Conservation (phyloP, 2,329 filamentous ascomycete genomes). For the Aspergillus pseudoviridinutans region DNA sequence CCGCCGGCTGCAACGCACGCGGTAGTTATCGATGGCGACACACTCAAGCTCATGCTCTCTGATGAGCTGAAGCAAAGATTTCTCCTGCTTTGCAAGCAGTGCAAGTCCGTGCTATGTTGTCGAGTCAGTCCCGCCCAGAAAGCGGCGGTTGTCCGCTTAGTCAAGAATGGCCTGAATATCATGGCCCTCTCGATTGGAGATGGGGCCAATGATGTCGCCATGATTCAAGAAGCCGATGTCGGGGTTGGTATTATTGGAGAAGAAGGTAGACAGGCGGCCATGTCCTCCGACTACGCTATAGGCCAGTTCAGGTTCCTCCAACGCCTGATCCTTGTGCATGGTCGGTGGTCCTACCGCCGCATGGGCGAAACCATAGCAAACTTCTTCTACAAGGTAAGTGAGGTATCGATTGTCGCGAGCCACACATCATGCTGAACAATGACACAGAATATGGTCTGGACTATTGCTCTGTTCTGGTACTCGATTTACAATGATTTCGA, state of each 20-base stretch:
- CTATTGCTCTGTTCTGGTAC: slow-evolving; percentile 94
- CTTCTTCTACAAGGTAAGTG: slow-evolving; percentile 88
- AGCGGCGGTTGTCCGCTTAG: slow-evolving; percentile 92
- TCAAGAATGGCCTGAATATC: slow-evolving; percentile 90
- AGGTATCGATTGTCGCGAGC: not conserved
- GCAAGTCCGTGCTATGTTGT: slow-evolving; percentile 93
- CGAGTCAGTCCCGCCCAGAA: slow-evolving; percentile 96
- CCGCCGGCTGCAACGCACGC: slow-evolving; percentile 85
- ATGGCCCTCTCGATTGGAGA: slow-evolving; percentile 94
- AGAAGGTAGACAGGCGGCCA: slow-evolving; percentile 86
- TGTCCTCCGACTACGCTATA: slow-evolving; percentile 95
- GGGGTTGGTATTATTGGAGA: slow-evolving; percentile 92
- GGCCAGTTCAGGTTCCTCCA: slow-evolving; percentile 89
- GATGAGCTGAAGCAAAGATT: slow-evolving; percentile 87
- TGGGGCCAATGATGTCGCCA: slow-evolving; percentile 92
- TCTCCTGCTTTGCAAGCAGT: slow-evolving; percentile 91
- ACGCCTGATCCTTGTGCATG: slow-evolving; percentile 81
- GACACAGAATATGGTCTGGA: slow-evolving; percentile 87
- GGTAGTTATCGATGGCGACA: slow-evolving; percentile 91
- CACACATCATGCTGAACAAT: not conserved
- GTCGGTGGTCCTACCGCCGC: slow-evolving; percentile 92
- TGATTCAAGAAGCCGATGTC: slow-evolving; percentile 98
- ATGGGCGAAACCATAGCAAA: slow-evolving; percentile 92
- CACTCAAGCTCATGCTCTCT: slow-evolving; percentile 79
- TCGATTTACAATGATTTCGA: slow-evolving; percentile 95